Evolutionary conservation across 306 rosid genomes (phyloP).

Genomic region (Cercis canadensis): DNA sequence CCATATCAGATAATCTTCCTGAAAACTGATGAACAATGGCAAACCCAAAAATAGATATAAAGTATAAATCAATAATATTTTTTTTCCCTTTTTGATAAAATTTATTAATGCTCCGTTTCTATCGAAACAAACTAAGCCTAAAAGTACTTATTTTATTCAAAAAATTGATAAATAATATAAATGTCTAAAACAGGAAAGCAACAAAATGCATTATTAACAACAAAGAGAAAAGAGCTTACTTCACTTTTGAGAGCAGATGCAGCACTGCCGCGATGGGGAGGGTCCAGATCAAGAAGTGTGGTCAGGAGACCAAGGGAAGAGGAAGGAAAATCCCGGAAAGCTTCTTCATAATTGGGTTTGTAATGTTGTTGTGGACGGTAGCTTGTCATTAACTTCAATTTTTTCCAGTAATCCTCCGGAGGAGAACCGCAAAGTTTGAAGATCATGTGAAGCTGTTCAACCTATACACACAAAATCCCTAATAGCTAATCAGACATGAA

Average conservation of each 20-base stretch:
- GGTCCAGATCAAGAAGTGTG: constrained; percentile 46
- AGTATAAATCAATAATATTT: not conserved
- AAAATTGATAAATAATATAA: too few species aligned
- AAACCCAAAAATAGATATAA: too few species aligned
- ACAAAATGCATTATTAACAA: not conserved
- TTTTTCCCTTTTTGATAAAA: too few species aligned
- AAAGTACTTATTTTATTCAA: too few species aligned
- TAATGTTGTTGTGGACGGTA: constrained; percentile 37
- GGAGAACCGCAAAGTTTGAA: constrained; percentile 88
- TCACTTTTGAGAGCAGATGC: constrained; percentile 48
- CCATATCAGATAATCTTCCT: too few species aligned
- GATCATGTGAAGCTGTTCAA: constrained; percentile 85
- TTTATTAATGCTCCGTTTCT: too few species aligned
- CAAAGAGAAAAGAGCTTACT: constrained; percentile 33
- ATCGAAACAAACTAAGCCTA: too few species aligned
- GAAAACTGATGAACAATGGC: too few species aligned
- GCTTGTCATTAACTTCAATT: constrained; percentile 58
- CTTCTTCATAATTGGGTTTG: constrained; percentile 40
- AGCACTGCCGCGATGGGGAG: constrained; percentile 43
- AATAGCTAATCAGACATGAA: too few species aligned
- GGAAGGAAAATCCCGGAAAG: constrained; percentile 38
- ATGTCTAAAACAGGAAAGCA: not conserved
- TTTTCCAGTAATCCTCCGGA: constrained; percentile 65
- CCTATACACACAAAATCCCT: constrained; percentile 53
- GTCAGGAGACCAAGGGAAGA: constrained; percentile 38